Base-by-base conservation (phyloP, 2,329 filamentous ascomycete genomes). In the Alternaria viburni region DNA sequence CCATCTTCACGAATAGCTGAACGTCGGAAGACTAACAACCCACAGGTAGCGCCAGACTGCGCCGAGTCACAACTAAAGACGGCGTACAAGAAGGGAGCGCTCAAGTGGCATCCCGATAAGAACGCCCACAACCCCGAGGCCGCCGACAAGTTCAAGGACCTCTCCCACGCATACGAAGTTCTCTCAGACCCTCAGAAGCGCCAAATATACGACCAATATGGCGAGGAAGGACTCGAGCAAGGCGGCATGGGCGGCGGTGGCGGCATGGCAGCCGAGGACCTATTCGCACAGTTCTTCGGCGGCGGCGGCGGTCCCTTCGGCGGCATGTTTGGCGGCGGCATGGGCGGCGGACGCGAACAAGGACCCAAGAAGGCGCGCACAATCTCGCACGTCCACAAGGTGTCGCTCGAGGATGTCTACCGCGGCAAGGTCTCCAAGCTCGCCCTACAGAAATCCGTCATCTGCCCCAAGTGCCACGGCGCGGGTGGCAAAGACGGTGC, bases 351-450 rank as follows among this genome's bases (percentile, higher is more conserved):
- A 87, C 89, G 90, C 74, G 89, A 92, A 57, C 88, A 89, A 59
- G 95, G 94, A 17, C 95, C 95, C 30, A 90, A 90, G 84, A 90
- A 99, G 87, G 95, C 96, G 52, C 91, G 96, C 72, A 97, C 95
- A 62, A 99, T 99, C 74, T 93, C 97, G 83, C 96, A 99, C 84
- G 94, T 96, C 54, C 96, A 98, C 90, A 97, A 97, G 84, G 96
- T 99, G 65, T 94, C 93, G 12, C 89, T 99, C 56, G 96, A 99
- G 83, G 96, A 99, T 74, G 93, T 99, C 79, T 99, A 99, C 88
- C 91, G 92, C 68, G 96, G 96, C 79, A 99, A 99, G 87, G 89
- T 97, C 67, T 98, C 95, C 61, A 99, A 99, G 85, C 88, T 99
- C 57, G 96, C 96, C 28, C 87, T 99, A 47, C 96, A 99, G 83